Conservation (phyloP, 2,329 filamentous ascomycete genomes). For the Ophiostoma ulmi region DNA sequence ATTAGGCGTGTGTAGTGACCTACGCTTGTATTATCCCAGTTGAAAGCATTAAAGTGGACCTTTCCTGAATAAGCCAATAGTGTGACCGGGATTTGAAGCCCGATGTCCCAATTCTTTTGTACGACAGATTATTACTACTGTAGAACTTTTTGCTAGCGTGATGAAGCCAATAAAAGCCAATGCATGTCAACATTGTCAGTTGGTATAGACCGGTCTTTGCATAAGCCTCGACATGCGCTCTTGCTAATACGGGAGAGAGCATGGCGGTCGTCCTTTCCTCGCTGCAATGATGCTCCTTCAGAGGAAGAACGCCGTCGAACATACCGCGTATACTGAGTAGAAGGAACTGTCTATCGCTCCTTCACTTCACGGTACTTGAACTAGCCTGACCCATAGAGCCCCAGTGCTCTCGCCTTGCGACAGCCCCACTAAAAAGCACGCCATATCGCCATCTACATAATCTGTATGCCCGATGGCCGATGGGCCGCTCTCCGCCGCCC, state of each 20-base stretch:
- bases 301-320: background rate
- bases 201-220: background rate
- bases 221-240: background rate
- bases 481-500: constrained; percentile 17
- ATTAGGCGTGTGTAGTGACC: constrained; percentile 3
- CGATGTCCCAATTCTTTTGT: background rate
- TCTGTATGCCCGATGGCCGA: constrained; percentile 23
- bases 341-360: background rate
- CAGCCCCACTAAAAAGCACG: constrained; percentile 34
- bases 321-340: background rate
- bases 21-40: background rate
- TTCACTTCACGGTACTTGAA: constrained; percentile 2
- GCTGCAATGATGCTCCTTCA: background rate
- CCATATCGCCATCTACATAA: constrained; percentile 36
- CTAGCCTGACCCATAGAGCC: background rate
- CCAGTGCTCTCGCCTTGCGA: constrained; percentile 18
- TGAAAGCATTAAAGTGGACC: background rate
- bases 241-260: background rate
- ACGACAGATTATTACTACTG: background rate
- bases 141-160: background rate
- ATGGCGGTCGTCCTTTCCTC: background rate
- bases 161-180: background rate
- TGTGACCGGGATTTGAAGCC: constrained; percentile 17
- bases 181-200: background rate
- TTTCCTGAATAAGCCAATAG: constrained; percentile 3